These are phyloP conservation scores for Aspergillus phoenicis DNA, from an alignment of 2,329 filamentous ascomycete genomes.

Conservation along the genomic window DNA sequence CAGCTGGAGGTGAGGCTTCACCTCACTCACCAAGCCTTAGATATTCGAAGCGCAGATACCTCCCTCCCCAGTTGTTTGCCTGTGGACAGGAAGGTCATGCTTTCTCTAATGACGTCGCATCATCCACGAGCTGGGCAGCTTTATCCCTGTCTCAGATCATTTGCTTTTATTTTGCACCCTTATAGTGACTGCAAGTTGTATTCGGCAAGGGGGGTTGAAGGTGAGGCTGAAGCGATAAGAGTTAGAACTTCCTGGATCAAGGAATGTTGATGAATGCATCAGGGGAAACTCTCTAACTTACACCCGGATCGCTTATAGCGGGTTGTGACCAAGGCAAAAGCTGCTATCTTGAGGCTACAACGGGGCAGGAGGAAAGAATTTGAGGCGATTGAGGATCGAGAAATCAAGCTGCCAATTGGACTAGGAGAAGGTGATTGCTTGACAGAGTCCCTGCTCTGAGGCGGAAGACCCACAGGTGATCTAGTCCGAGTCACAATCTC, in stretches of 20 bases:
- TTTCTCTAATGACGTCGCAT: not conserved
- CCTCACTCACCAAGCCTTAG: not conserved
- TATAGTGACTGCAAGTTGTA: not conserved
- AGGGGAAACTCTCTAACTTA: not conserved
- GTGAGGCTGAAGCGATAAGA: not conserved
- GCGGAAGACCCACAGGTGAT: conserved; percentile 7
- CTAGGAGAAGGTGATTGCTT: not conserved
- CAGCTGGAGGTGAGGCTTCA: not conserved
- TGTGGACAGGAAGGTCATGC: not conserved
- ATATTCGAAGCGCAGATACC: not conserved
- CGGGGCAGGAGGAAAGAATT: not conserved
- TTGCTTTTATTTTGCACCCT: not conserved
- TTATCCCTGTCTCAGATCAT: not conserved
- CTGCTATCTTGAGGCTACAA: not conserved
- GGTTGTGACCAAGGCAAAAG: not conserved
- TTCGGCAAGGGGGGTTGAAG: not conserved
- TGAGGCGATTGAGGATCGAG: not conserved
- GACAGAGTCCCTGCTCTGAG: not conserved
- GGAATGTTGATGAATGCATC: not conserved
- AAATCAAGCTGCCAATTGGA: not conserved
- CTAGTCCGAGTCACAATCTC: not conserved
- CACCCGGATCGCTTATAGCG: not conserved
- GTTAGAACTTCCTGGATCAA: not conserved
- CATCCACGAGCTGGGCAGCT: not conserved
- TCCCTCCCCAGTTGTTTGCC: no score